Base-by-base conservation (phyloP, 1,284 basidiomycete species). In the Neolentinus lepideus region DNA sequence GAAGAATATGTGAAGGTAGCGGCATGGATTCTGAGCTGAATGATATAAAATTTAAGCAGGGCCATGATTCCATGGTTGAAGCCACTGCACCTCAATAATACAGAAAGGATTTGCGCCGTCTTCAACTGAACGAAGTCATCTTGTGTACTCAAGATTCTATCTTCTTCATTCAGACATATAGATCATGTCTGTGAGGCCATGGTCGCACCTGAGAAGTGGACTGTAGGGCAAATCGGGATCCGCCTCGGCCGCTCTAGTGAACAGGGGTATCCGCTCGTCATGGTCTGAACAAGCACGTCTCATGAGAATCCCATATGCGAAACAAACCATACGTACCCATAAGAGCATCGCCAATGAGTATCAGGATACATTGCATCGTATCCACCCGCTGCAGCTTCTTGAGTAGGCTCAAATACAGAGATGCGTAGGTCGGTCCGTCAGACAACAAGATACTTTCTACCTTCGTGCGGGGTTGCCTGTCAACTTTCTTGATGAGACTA, bases 41-140 rank as follows among this genome's bases (percentile, higher is more conserved):
- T 16, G 16, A 43, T 45, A 51, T 33, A 59, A 50, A 31, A 51
- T 12, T 38, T 54, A n/a, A n/a, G n/a, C n/a, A n/a, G n/a, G n/a
- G n/a, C n/a, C n/a, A n/a, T n/a, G n/a, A n/a, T n/a, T n/a, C n/a
- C n/a, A n/a, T n/a, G n/a, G n/a, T n/a, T n/a, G n/a, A 19, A 52
- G 26, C 10, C n/a, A 19, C 62, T 76, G 54, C 56, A 85, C 83
- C 88, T 85, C 53, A 98, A 80, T 25, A 98, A 79, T 21, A 94
- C 79, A 1, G 94, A 92, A 51, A 98, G 75, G 63, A 98, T 90
- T 65, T 96, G 90, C 0, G 91, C 80, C 24, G 90, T 80, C 67
- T 95, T 97, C 58, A 98, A 78, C 64, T 95, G 92, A 26, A 93
- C 86, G 63, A 97, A 98, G 67, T 97, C 93, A 67, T 99, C 96